These are phyloP conservation scores for Croton setiger DNA, from an alignment of 441 rosid species.

Conservation along the genomic window DNA sequence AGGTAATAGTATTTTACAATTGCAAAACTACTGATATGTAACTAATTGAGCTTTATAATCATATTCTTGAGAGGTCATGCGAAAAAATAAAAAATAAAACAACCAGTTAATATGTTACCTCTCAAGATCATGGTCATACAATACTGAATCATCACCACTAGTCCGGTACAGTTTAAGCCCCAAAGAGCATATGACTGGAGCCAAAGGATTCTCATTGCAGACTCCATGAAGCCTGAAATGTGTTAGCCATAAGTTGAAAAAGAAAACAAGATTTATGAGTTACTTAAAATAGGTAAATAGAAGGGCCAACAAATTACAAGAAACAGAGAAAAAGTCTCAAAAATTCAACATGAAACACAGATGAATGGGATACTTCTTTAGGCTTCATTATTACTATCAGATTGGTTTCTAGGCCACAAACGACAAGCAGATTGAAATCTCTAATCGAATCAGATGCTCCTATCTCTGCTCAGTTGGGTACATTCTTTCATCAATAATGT, in stretches of 20 bases:
- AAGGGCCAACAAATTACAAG: background rate
- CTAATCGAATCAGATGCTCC: too few species aligned
- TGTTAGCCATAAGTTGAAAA: constrained; percentile 6
- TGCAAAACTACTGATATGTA: background rate
- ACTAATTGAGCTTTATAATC: background rate
- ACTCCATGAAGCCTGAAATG: constrained; percentile 80
- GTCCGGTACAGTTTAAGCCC: constrained; percentile 78
- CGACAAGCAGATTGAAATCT: background rate
- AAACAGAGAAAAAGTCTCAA: background rate
- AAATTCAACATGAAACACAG: background rate
- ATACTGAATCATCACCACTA: constrained; percentile 81
- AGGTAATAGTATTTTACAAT: background rate
- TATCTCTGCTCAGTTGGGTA: too few species aligned
- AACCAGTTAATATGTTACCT: constrained; percentile 40
- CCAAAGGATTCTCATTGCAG: constrained; percentile 85
- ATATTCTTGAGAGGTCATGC: background rate
- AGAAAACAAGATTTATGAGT: background rate
- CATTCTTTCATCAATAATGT: too few species aligned
- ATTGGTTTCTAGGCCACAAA: background rate
- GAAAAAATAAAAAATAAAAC: constrained; percentile 7
- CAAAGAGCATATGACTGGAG: constrained; percentile 65
- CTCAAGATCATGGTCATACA: constrained; percentile 89
- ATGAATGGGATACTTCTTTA: too few species aligned
- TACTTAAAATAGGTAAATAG: constrained; percentile 1
- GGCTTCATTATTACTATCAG: too few species aligned